Evolutionary conservation across 106 monocot species (phyloP), one percentile per base, ranked within the genome.

Genomic region (Dendrobium catenatum): DNA sequence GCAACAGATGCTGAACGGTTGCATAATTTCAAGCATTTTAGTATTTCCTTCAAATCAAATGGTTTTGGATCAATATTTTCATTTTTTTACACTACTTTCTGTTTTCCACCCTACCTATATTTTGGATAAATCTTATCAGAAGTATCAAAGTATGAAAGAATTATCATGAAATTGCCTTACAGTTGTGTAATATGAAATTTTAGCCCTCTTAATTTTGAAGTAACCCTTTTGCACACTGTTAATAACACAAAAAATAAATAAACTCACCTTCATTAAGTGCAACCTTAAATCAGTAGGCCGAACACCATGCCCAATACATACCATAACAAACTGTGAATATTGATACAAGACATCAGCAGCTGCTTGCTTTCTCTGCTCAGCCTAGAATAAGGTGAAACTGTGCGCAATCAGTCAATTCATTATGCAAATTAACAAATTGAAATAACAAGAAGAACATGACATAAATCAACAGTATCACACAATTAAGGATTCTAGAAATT

Each of bases 261-360:
- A 9, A 24, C 76, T 49, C 82, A 94, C 98, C 93, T 99, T 95
- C 95, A 99, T 99, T 74, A 95, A 86, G 81, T 93, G 95, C 79
- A 99, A 76, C 86, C 95, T 91, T 70, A 99, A 85, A 80, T 99
- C 98, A 77, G 80, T 88, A 13, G 98, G 98, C 8, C 91, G 91
- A 47, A 95, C 95, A 37, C 87, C 91, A 86, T 95, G 88, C 10
- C 98, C 98, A 24, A 99, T 88, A 80, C 98, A 99, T 7, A 90
- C 98, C 98, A 93, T 95, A 27, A 81, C 91, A 87, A 99, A 99
- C 78, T 86, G 89, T n/a, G 98, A 95, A 72, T 99, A 99, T 42
- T 93, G 89, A 47, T 81, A 91, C 6, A 99, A 84, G 54, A 95
- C 98, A 90, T 99, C 93, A 59, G 89, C 95, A 68, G 95, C 98